phyloP scores from a whole-genome alignment of 345 rosid genomes.

The Citrus inodora region DNA sequence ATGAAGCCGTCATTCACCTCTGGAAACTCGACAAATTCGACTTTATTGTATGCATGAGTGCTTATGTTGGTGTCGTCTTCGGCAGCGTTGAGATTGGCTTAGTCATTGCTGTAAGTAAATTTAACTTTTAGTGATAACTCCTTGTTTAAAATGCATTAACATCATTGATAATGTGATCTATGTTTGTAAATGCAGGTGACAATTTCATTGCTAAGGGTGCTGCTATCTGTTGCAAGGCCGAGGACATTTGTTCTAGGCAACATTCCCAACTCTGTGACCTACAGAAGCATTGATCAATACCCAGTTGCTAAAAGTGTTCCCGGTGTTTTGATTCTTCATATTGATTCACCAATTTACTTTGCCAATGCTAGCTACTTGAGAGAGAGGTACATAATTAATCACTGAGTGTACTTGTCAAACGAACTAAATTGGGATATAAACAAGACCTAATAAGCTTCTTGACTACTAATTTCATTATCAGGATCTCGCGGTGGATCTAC shows the following conservation, averaged over 20 bases:
- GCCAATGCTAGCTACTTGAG: slow-evolving; percentile 88
- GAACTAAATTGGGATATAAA: no score
- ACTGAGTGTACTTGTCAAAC: neutral
- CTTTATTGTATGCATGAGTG: slow-evolving; percentile 69
- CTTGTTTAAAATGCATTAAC: no score
- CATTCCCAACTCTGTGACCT: slow-evolving; percentile 72
- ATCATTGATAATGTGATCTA: neutral
- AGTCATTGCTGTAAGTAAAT: slow-evolving; percentile 53
- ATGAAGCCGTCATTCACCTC: slow-evolving; percentile 75
- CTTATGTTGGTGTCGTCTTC: slow-evolving; percentile 83
- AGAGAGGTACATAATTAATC: slow-evolving; percentile 52
- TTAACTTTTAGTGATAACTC: no score
- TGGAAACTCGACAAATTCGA: slow-evolving; percentile 88
- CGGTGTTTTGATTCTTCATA: slow-evolving; percentile 77
- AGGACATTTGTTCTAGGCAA: slow-evolving; percentile 65
- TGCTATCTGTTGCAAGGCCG: slow-evolving; percentile 81
- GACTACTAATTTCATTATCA: slow-evolving; percentile 14
- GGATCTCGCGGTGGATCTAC: slow-evolving; percentile 83
- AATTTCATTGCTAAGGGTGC: slow-evolving; percentile 64
- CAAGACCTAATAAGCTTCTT: neutral
- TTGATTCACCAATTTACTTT: slow-evolving; percentile 84
- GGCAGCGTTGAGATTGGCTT: slow-evolving; percentile 83
- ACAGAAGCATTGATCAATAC: slow-evolving; percentile 81
- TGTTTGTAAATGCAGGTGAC: slow-evolving; percentile 41
- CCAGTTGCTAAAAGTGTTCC: slow-evolving; percentile 54